Conservation (phyloP, 139 green algal genomes). For the Diplosphaera chodatii region DNA sequence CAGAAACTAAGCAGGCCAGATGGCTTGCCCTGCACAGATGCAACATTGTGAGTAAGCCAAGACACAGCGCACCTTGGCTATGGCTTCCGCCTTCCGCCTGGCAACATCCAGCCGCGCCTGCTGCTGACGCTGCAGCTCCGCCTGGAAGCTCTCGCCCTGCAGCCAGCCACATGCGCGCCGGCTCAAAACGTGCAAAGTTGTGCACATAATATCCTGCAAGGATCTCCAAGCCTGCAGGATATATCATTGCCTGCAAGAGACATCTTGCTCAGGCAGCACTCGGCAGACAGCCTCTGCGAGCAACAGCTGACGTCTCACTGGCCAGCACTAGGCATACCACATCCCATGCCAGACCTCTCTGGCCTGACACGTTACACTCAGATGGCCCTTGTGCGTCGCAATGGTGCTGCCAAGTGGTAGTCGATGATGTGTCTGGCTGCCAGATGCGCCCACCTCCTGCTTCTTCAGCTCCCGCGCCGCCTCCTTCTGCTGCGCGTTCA, state of each 20-base stretch:
- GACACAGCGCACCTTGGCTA: too few relatives aligned
- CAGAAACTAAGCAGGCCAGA: too few relatives aligned
- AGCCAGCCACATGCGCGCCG: neutral
- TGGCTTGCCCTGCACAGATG: too few relatives aligned
- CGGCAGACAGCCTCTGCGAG: too few relatives aligned
- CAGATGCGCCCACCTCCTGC: conserved; percentile 19
- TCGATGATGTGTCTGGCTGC: neutral
- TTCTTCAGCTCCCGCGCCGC: conserved; percentile 34
- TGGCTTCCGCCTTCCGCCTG: conserved; percentile 27
- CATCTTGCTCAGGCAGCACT: too few relatives aligned
- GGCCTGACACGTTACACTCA: too few relatives aligned
- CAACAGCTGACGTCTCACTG: too few relatives aligned
- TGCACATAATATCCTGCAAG: neutral
- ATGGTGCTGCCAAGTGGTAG: neutral
- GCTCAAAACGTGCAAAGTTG: conserved; percentile 10
- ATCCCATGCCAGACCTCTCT: too few relatives aligned
- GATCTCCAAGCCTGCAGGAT: neutral
- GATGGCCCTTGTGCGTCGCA: too few relatives aligned
- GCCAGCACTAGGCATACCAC: too few relatives aligned
- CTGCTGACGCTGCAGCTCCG: conserved; percentile 26
- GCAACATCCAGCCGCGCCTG: conserved; percentile 21
- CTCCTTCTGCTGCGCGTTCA: conserved; percentile 42
- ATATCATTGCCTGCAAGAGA: too few relatives aligned
- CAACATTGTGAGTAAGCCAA: too few relatives aligned
- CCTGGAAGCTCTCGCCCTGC: conserved; percentile 28